Percentiles rank a stretch among this genome's conserved stretches.
Conservation (phyloP, 192 early-diverging fungal species). For the Diversispora eburnea region DNA sequence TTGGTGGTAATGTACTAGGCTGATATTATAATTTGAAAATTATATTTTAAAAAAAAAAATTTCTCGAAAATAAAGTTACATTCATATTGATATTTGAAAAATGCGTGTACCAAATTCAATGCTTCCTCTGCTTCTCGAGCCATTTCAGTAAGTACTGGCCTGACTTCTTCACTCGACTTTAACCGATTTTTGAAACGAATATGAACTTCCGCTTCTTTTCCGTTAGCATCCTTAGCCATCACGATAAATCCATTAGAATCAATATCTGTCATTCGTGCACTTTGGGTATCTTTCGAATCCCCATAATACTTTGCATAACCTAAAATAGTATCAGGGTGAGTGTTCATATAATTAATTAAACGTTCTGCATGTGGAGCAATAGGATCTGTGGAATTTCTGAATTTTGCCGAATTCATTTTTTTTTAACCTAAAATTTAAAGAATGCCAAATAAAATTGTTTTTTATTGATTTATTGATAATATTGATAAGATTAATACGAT, state of each 20-base stretch:
- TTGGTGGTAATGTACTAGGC: constrained; percentile 37
- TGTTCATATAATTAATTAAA: constrained; percentile 41
- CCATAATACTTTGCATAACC: constrained; percentile 44
- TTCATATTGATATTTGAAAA: neutral
- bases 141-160: constrained; percentile 42
- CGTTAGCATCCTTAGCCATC: constrained; percentile 25
- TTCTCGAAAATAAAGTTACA: neutral
- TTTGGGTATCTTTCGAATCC: constrained; percentile 27
- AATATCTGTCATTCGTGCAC: constrained; percentile 38
- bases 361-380: constrained; percentile 35
- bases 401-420: neutral
- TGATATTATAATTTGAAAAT: constrained; percentile 30
- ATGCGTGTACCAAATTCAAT: constrained; percentile 36
- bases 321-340: constrained; percentile 38
- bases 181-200: constrained; percentile 36
- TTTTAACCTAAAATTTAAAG: too few relatives aligned
- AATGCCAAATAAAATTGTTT: too few relatives aligned
- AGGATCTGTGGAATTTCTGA: constrained; percentile 26
- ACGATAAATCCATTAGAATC: constrained; percentile 35
- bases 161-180: constrained; percentile 38
- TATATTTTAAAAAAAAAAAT: neutral
- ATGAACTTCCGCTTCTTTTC: constrained; percentile 22
- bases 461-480: too few relatives aligned
- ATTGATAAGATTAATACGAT: too few relatives aligned
- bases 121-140: constrained; percentile 47